These are phyloP conservation scores for Sporothrix inflata DNA, from an alignment of 2,329 filamentous ascomycete species.

Conservation along the genomic window DNA sequence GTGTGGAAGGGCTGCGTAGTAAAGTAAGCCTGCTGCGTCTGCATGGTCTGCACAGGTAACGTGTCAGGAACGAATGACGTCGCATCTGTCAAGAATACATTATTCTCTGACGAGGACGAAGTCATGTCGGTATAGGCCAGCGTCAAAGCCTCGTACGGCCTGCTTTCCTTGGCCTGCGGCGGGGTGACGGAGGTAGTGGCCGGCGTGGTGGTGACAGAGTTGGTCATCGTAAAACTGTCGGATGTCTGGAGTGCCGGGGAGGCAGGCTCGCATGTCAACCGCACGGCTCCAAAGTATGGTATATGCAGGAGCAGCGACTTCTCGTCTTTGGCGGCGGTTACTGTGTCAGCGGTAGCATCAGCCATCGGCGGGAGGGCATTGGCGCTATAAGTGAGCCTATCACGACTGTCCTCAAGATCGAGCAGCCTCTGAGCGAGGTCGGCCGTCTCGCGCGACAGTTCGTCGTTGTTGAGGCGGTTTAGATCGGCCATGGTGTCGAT, in stretches of 20 bases:
- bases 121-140: background rate
- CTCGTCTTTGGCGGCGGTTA: background rate
- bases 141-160: background rate
- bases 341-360: background rate
- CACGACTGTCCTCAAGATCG: slow-evolving; percentile 40
- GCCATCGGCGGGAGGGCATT: background rate
- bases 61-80: background rate
- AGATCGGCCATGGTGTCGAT: slow-evolving; percentile 42
- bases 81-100: background rate
- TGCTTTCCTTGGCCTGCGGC: background rate
- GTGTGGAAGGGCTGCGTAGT: background rate
- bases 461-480: slow-evolving; percentile 36
- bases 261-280: slow-evolving; percentile 11
- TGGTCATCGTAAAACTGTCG: slow-evolving; percentile 1
- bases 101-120: slow-evolving; percentile 4
- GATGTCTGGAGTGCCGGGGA: background rate
- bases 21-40: slow-evolving; percentile 6
- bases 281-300: slow-evolving; percentile 27
- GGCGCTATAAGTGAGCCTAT: too few relatives aligned
- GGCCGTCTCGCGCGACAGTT: slow-evolving; percentile 39
- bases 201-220: background rate
- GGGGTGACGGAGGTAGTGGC: background rate
- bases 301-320: slow-evolving; percentile 22
- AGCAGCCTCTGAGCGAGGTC: slow-evolving; percentile 44
- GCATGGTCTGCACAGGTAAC: slow-evolving; percentile 5